A percentile compares a stretch with the other conserved stretches of the same genome.
Evolutionary conservation across 768 basidiomycete species (phyloP).

Genomic region (Lactarius akahatsu): DNA sequence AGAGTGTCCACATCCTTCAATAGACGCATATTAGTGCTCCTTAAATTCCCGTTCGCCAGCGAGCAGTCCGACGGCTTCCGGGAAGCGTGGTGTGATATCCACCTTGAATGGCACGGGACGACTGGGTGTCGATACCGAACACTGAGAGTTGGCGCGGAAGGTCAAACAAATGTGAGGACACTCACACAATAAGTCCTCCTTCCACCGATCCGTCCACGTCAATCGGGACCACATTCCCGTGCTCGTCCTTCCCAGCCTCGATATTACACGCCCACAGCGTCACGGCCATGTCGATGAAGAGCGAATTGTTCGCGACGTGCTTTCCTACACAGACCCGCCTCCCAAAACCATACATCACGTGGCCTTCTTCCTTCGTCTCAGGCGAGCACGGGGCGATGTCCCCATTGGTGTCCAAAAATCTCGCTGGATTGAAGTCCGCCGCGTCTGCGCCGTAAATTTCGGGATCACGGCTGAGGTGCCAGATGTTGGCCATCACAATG

Average conservation of each 20-base stretch:
- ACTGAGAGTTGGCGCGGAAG: no score
- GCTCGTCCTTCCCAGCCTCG: no score
- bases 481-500: conserved; percentile 36
- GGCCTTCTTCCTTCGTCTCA: conserved; percentile 34
- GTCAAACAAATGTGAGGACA: no score
- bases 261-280: conserved; percentile 31
- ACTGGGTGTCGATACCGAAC: no score
- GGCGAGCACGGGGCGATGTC: conserved; percentile 17
- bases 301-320: conserved; percentile 29
- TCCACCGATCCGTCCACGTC: no score
- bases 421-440: conserved; percentile 30
- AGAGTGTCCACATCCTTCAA: no score
- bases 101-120: no score
- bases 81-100: no score
- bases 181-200: no score
- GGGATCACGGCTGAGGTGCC: conserved; percentile 32
- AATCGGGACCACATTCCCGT: no score
- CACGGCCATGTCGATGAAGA: conserved; percentile 37
- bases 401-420: conserved; percentile 32
- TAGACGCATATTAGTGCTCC: conserved; percentile 22
- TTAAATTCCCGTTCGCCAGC: conserved; percentile 9
- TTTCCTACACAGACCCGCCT: conserved; percentile 21
- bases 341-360: conserved; percentile 34
- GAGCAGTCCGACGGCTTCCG: no score
- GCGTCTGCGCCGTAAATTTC: conserved; percentile 32